Base-by-base conservation (phyloP, 129 eudicot genomes). In the Chrysanthemum lavandulifolium region DNA sequence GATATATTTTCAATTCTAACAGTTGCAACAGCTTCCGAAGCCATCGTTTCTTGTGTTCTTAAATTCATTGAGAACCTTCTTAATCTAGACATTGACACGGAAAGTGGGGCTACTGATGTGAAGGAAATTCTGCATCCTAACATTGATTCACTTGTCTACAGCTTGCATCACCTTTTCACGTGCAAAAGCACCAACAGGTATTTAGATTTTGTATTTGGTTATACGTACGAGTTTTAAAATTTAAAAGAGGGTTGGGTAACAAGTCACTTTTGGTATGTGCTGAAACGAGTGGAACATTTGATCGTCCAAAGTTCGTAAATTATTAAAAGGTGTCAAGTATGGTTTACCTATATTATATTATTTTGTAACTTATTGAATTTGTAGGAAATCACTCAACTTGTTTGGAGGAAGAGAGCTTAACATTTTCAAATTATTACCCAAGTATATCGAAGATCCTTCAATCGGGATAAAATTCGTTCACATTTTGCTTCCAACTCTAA, bases 1-100 rank as follows among this genome's bases (percentile, higher is more conserved):
- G 97, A 94, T 72, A 86, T 90, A 23, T 85, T 94, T 68, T 84
- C 88, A 6, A 87, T 94, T 81, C 81, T 94, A 69, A 76, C 86
- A 7, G 87, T 90, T 23, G 7, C 85, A 10, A 84, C 95, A 59
- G 98, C 98, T 13, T 94, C 98, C 25, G 93, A 94, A 60, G 89
- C 89, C 51, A 80, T 90, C 72, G 31, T 94, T 36, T 79, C 91
- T 55, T 78, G 86, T 75, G 97, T 86, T 71, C 84, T 94, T 36
- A 86, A 86, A 80, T 94, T 94, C 59, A 71, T 79, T 7, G 91
- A 87, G 81, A 94, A 94, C 68, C 84, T 94, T 19, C 82, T 94
- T 70, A 81, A 72, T 84, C 96, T 94, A 50, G 97, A 87, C 69
- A 40, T 14, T 33, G 89, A 81, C 73, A 77, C 77, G 77, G 88